These are phyloP conservation scores for Helicocarpus griseus DNA, from an alignment of 2,329 filamentous ascomycete species.

Conservation along the genomic window DNA sequence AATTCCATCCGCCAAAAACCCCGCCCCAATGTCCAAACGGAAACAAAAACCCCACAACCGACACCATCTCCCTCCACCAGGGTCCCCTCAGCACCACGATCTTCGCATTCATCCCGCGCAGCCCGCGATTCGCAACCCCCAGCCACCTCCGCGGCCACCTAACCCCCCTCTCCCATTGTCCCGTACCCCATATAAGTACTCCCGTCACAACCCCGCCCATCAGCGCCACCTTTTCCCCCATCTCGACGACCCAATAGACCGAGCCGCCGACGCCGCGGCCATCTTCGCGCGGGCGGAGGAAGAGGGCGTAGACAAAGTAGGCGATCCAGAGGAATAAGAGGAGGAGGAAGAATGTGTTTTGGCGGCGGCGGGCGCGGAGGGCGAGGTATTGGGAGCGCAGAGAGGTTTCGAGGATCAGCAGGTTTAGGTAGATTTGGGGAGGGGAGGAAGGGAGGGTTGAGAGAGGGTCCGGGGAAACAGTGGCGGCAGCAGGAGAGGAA, in stretches of 20 bases:
- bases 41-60: constrained; percentile 65
- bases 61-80: constrained; percentile 69
- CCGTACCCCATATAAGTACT: constrained; percentile 83
- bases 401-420: constrained; percentile 91
- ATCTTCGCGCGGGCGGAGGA: constrained; percentile 92
- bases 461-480: constrained; percentile 54
- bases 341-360: constrained; percentile 86
- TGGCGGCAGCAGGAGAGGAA: constrained; percentile 1
- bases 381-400: constrained; percentile 88
- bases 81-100: constrained; percentile 77
- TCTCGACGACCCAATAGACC: constrained; percentile 93
- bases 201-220: constrained; percentile 83
- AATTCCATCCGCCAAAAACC: constrained; percentile 47
- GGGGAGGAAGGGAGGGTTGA: constrained; percentile 79
- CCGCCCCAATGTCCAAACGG: constrained; percentile 66
- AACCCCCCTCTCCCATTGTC: constrained; percentile 91
- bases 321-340: constrained; percentile 71
- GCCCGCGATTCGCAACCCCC: constrained; percentile 74
- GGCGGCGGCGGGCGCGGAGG: constrained; percentile 73
- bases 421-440: constrained; percentile 95
- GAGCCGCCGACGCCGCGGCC: constrained; percentile 82
- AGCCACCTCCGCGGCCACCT: constrained; percentile 92
- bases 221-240: constrained; percentile 80
- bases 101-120: constrained; percentile 92
- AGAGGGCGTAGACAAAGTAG: constrained; percentile 81